Percentiles rank a stretch among this genome's conserved stretches.
Conservation (phyloP, 306 rosid genomes). For the Fagus crenata region DNA sequence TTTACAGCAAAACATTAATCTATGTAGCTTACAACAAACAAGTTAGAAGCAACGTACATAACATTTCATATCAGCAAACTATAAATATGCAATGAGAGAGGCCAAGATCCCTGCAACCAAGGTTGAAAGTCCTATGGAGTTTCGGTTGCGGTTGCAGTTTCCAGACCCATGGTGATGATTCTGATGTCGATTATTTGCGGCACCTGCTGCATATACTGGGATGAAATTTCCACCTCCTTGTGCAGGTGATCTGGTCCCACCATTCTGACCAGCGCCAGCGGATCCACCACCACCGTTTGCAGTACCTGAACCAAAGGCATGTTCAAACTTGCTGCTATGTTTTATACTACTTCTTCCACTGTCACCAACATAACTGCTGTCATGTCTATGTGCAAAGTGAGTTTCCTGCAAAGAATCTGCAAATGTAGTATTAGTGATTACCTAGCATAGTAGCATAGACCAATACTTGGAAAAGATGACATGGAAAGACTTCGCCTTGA, state of each 20-base stretch:
- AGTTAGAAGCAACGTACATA: background rate
- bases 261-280: conserved; percentile 16
- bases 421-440: conserved; percentile 7
- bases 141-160: conserved; percentile 40
- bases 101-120: conserved; percentile 37
- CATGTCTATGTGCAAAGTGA: conserved; percentile 9
- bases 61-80: conserved; percentile 20
- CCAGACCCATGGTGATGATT: conserved; percentile 45
- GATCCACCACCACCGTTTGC: conserved; percentile 28
- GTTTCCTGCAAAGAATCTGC: conserved; percentile 42
- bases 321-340: conserved; percentile 40
- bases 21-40: background rate
- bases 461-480: background rate
- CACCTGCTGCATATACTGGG: conserved; percentile 66
- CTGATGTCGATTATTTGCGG: conserved; percentile 46
- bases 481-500: background rate
- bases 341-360: background rate
- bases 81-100: conserved; percentile 34
- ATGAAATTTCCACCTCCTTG: conserved; percentile 46
- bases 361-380: background rate
- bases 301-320: conserved; percentile 25
- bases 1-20: background rate
- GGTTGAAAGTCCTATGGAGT: conserved; percentile 28
- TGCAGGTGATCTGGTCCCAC: conserved; percentile 29
- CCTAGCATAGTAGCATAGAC: background rate